These are phyloP conservation scores for Arabis alpina DNA, from an alignment of 345 rosid genomes.

Conservation along the genomic window DNA sequence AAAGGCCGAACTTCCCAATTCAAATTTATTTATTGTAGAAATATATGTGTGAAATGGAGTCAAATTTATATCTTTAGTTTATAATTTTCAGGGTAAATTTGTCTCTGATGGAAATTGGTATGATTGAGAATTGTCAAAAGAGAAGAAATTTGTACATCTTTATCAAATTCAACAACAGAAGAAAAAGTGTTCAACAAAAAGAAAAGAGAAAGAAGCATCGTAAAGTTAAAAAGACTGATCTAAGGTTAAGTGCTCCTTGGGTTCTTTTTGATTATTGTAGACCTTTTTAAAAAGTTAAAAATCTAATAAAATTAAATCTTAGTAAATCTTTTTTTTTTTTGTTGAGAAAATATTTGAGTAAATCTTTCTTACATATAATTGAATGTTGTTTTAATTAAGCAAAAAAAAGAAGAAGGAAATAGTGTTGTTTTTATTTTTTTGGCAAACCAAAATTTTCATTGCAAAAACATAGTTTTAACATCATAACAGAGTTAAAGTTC, in stretches of 20 bases:
- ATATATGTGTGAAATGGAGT: too few relatives aligned
- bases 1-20: not conserved
- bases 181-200: not conserved
- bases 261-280: not conserved
- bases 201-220: not conserved
- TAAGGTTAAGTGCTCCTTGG: not conserved
- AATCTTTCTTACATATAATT: too few relatives aligned
- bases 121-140: slow-evolving; percentile 1
- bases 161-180: not conserved
- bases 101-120: not conserved
- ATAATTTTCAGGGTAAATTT: not conserved
- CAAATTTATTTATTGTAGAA: too few relatives aligned
- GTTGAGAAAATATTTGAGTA: too few relatives aligned
- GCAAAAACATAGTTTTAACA: too few relatives aligned
- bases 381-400: too few relatives aligned
- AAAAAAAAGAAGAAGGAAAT: too few relatives aligned
- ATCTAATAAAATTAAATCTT: too few relatives aligned
- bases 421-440: too few relatives aligned
- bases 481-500: too few relatives aligned
- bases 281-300: not conserved
- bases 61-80: not conserved
- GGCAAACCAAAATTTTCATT: too few relatives aligned
- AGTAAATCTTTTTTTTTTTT: not conserved
- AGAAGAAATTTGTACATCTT: too few relatives aligned
- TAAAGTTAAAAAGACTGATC: slow-evolving; percentile 13